phyloP scores from a whole-genome alignment of 805 yeast species.

The Candida broadrunensis region DNA sequence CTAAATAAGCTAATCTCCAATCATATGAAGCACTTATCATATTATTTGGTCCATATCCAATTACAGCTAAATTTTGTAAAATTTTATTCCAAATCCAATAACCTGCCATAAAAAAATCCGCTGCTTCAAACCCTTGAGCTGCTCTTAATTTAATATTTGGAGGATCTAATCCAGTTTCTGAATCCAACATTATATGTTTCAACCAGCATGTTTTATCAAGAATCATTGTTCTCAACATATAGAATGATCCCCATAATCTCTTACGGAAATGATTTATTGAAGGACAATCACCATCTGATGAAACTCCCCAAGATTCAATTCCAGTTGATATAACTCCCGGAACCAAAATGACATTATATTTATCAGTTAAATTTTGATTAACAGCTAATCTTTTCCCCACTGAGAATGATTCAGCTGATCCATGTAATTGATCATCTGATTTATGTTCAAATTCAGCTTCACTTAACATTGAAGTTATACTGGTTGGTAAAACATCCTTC shows the following conservation, averaged over 20 bases:
- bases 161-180: conserved; percentile 91
- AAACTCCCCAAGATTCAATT: conserved; percentile 89
- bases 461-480: conserved; percentile 56
- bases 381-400: conserved; percentile 67
- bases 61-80: conserved; percentile 88
- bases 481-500: conserved; percentile 69
- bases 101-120: conserved; percentile 94
- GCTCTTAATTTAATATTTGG: conserved; percentile 77
- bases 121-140: conserved; percentile 94
- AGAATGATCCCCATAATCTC: conserved; percentile 95
- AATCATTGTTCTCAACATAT: conserved; percentile 90
- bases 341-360: conserved; percentile 83
- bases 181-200: conserved; percentile 84
- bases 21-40: conserved; percentile 93
- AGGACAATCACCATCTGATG: conserved; percentile 74
- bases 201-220: conserved; percentile 93
- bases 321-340: conserved; percentile 98
- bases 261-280: conserved; percentile 82
- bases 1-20: conserved; percentile 91
- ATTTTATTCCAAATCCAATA: conserved; percentile 99
- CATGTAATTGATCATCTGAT: conserved; percentile 32
- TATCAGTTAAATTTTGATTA: conserved; percentile 50
- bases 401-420: conserved; percentile 79
- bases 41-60: conserved; percentile 89
- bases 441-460: conserved; percentile 45